Conservation (phyloP, 495 filamentous ascomycete genomes). For the Tuber indicum region DNA sequence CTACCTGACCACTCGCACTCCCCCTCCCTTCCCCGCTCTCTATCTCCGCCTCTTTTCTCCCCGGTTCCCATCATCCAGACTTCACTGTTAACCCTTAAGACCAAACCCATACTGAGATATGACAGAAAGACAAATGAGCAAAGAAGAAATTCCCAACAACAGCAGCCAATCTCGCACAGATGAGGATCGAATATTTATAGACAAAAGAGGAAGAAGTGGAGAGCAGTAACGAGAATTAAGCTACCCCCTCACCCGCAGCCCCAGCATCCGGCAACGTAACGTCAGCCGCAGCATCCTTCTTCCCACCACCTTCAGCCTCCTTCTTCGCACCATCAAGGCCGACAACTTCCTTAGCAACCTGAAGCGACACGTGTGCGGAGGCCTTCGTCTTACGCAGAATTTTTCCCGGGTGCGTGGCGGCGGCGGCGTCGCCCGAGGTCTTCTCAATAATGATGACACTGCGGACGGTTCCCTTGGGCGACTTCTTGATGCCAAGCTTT, state of each 20-base stretch:
- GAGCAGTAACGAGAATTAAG: constrained; percentile 6
- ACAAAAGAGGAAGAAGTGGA: neutral
- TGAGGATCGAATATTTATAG: neutral
- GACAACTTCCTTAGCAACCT: constrained; percentile 36
- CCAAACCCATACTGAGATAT: neutral
- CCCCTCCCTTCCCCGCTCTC: neutral
- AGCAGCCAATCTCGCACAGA: neutral
- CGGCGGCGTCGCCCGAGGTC: constrained; percentile 21
- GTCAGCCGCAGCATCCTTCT: constrained; percentile 27
- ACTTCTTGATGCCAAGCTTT: constrained; percentile 71
- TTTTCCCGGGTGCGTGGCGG: constrained; percentile 14
- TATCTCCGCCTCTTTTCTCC: neutral
- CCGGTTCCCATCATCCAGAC: neutral
- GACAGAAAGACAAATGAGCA: neutral
- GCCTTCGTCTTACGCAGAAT: constrained; percentile 34
- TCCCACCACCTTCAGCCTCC: constrained; percentile 25
- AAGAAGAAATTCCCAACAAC: neutral
- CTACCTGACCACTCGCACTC: neutral
- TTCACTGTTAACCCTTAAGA: neutral
- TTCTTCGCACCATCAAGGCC: constrained; percentile 47
- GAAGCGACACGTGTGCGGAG: constrained; percentile 22
- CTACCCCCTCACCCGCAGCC: constrained; percentile 5
- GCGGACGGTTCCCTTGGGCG: constrained; percentile 61
- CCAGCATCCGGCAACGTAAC: constrained; percentile 20
- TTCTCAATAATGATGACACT: constrained; percentile 88